Conservation (phyloP, 139 green algal genomes). For the Chlorella sp. region DNA sequence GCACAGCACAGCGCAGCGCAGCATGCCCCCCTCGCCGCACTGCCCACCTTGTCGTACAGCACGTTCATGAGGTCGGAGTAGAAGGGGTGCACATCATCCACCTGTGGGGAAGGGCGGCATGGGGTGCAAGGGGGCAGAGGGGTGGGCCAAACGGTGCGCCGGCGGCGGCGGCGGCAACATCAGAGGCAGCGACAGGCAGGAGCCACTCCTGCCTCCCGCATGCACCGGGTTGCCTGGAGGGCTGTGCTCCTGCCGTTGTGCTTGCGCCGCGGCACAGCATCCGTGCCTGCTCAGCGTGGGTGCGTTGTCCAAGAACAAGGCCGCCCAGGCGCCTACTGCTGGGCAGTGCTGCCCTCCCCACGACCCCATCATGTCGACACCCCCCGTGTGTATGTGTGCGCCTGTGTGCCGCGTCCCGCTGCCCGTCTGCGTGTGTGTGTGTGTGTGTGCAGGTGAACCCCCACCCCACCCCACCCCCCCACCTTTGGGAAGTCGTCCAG, state of each 20-base stretch:
- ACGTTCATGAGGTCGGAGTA: constrained; percentile 99
- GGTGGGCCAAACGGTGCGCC: no score
- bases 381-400: no score
- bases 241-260: not conserved
- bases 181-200: not conserved
- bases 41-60: constrained; percentile 92
- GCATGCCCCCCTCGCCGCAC: not conserved
- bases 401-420: no score
- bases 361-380: no score
- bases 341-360: no score
- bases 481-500: constrained; percentile 97
- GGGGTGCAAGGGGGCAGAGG: not conserved
- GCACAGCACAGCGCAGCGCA: not conserved
- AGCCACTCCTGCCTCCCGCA: no score
- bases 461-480: not conserved
- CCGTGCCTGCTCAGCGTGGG: no score
- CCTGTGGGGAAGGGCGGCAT: not conserved
- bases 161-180: not conserved
- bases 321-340: no score
- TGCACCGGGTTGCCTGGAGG: not conserved
- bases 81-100: constrained; percentile 99
- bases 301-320: no score
- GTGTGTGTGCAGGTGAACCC: no score
- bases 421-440: no score
- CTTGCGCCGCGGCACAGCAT: no score